Evolutionary conservation across 176 grass and related monocot species (phyloP), one percentile per base, ranked within the genome.

Genomic region (Cocos nucifera): DNA sequence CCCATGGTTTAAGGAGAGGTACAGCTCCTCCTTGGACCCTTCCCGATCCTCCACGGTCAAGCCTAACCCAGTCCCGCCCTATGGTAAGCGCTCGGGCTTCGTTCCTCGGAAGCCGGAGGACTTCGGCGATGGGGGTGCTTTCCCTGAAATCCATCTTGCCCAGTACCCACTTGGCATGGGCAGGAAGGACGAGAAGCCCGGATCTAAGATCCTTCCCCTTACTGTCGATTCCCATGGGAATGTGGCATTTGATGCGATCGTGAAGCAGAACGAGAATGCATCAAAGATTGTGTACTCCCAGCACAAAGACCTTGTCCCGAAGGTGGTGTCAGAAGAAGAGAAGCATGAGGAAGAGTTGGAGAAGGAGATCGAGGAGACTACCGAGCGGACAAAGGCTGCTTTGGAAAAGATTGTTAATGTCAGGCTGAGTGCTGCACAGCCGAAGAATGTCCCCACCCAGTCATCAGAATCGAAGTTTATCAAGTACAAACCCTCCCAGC

Each of bases 401-500:
- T 53, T 96, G 72, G 83, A 96, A 75, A 96, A 96, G 79, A 81
- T 96, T 50, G 92, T 96, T 32, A 90, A 81, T 62, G 87, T 96
- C 4, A 79, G 86, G 1, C 59, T 96, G 67, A 90, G 86, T 4
- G 92, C 92, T 0, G 86, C 92, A 0, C 92, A 96, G 78, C 92
- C 87, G 1, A 96, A 96, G 68, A 96, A 96, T 68, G 87, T 96
- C 15, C 87, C 87, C 0, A 85, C 83, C 0, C 80, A 96, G 61
- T 77, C 90, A 68, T 80, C 80, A 0, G 92, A 90, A 29, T 96
- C 92, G 0, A 89, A 96, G 71, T 96, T 96, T 56, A 96, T 96
- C 65, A 96, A 96, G 76, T 96, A 96, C 26, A 96, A 96, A 72
- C 87, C 92, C 3, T 96, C 92, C 0, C 92, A 96, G 73, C 86